A percentile compares a stretch with the other conserved stretches of the same genome.
These are phyloP conservation scores for Salix viminalis DNA, from an alignment of 345 rosid genomes.

Conservation along the genomic window DNA sequence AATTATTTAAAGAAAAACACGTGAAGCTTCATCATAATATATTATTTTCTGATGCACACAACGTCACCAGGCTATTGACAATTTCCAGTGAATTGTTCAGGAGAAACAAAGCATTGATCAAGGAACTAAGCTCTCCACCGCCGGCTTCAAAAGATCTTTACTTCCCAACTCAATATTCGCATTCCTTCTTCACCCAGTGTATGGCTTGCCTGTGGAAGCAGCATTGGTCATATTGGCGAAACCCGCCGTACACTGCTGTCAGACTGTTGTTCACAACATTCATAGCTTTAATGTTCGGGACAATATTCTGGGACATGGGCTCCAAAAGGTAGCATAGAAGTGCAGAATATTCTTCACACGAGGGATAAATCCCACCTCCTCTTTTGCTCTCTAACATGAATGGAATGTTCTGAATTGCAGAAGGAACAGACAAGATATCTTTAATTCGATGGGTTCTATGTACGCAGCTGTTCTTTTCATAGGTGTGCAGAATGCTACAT, in stretches of 20 bases:
- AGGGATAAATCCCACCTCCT: background rate
- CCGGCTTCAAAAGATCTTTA: slow-evolving; percentile 42
- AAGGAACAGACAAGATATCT: slow-evolving; percentile 39
- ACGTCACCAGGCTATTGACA: background rate
- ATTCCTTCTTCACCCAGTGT: slow-evolving; percentile 42
- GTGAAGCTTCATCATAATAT: background rate
- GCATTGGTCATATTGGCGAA: slow-evolving; percentile 60
- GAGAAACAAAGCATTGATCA: slow-evolving; percentile 55
- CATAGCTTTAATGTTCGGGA: slow-evolving; percentile 58
- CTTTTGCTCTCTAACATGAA: background rate
- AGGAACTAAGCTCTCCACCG: slow-evolving; percentile 42
- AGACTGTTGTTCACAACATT: slow-evolving; percentile 48
- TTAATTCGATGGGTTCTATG: slow-evolving; percentile 65
- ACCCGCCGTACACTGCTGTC: slow-evolving; percentile 47
- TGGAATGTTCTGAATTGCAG: slow-evolving; percentile 22
- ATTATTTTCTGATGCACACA: background rate
- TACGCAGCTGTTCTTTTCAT: slow-evolving; percentile 58
- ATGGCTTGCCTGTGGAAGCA: slow-evolving; percentile 69
- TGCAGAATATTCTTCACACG: background rate
- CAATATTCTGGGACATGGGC: slow-evolving; percentile 65
- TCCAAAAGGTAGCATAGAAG: slow-evolving; percentile 38
- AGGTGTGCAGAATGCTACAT: slow-evolving; percentile 47
- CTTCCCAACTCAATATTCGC: slow-evolving; percentile 47
- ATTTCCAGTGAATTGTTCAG: slow-evolving; percentile 23
- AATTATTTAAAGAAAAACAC: background rate